Conservation (phyloP, 2,329 filamentous ascomycete species). For the Penicillium italicum region DNA sequence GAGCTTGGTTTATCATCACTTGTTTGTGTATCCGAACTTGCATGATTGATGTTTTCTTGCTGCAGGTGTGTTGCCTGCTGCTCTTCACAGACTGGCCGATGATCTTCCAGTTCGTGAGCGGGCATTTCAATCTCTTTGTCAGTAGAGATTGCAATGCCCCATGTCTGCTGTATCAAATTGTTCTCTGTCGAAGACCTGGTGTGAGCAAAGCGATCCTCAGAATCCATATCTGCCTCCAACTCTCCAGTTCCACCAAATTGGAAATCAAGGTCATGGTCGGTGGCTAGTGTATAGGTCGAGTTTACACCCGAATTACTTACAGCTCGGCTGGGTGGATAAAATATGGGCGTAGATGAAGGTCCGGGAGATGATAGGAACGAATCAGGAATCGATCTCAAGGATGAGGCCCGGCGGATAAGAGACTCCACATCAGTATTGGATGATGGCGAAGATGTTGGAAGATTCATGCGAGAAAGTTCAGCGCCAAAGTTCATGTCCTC, state of each 20-base stretch:
- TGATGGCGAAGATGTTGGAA: neutral
- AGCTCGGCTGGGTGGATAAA: neutral
- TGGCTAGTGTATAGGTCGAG: neutral
- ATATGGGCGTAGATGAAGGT: too few species aligned
- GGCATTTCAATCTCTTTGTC: neutral
- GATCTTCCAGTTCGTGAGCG: neutral
- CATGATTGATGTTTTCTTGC: neutral
- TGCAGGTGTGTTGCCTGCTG: neutral
- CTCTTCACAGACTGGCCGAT: neutral
- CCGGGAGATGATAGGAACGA: neutral
- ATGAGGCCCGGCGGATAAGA: neutral
- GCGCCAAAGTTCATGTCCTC: conserved; percentile 19
- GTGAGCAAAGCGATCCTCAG: neutral
- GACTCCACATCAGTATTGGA: neutral
- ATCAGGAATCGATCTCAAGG: neutral
- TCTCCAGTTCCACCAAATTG: neutral
- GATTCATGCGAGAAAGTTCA: conserved; percentile 14
- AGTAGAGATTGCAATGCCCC: neutral
- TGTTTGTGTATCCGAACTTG: neutral
- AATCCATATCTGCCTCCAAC: neutral
- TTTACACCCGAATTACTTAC: neutral
- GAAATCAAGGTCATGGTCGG: neutral
- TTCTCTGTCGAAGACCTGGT: neutral
- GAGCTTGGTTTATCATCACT: neutral
- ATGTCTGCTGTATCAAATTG: neutral